These are phyloP conservation scores for Diplodia mutila DNA, from an alignment of 2,329 filamentous ascomycete species.

Conservation along the genomic window DNA sequence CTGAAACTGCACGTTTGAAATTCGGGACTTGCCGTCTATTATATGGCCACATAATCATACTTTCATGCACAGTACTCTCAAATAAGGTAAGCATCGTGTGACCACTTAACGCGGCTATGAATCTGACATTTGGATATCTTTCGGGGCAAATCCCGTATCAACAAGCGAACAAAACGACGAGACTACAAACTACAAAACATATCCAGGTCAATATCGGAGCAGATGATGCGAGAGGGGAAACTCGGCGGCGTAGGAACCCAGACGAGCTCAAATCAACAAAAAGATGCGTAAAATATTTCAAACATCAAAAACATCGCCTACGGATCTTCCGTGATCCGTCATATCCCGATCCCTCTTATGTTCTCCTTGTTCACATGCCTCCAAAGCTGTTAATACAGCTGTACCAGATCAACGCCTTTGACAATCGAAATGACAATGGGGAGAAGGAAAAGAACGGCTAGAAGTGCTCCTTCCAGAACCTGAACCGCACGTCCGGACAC, in stretches of 20 bases:
- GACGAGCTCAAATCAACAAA: not conserved
- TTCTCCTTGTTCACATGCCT: not conserved
- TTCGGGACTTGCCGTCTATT: too few relatives aligned
- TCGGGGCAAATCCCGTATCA: not conserved
- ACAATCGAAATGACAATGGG: not conserved
- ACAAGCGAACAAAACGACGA: not conserved
- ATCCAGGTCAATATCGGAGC: not conserved
- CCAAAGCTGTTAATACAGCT: not conserved
- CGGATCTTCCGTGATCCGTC: not conserved
- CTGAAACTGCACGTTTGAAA: not conserved
- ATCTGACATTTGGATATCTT: not conserved
- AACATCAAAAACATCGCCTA: not conserved
- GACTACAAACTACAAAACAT: slow-evolving; percentile 6
- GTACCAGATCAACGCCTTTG: not conserved
- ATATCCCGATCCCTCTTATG: not conserved
- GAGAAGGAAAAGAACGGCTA: slow-evolving; percentile 32
- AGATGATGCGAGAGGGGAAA: not conserved
- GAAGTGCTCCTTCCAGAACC: slow-evolving; percentile 97
- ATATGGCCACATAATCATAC: too few relatives aligned
- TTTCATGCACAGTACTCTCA: too few relatives aligned
- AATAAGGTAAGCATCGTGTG: not conserved
- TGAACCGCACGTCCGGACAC: slow-evolving; percentile 81
- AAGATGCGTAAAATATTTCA: not conserved
- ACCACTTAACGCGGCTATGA: not conserved
- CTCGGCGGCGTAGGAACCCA: not conserved